Evolutionary conservation across 2,329 filamentous ascomycete genomes (phyloP).

Genomic region (Trichoderma simmonsii): DNA sequence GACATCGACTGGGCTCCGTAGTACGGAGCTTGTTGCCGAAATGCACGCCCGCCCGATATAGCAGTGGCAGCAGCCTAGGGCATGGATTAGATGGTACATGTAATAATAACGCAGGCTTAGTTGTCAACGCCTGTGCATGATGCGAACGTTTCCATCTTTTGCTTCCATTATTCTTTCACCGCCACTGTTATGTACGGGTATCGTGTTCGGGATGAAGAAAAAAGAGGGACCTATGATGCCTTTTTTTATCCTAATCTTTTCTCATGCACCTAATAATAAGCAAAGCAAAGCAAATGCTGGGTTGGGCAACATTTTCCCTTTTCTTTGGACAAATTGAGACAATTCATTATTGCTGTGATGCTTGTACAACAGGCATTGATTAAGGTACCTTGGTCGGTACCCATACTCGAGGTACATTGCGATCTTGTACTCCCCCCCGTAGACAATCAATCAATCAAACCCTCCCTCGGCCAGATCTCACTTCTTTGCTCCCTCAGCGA

Average conservation of each 20-base stretch:
- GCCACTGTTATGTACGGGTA: not conserved
- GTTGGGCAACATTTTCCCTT: not conserved
- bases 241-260: not conserved
- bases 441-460: not conserved
- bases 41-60: not conserved
- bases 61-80: not conserved
- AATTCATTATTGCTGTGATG: not conserved
- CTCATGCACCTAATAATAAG: not conserved
- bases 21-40: not conserved
- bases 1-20: not conserved
- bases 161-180: constrained; percentile 1
- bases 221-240: not conserved
- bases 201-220: not conserved
- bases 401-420: not conserved
- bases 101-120: not conserved
- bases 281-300: not conserved
- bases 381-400: not conserved
- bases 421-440: not conserved
- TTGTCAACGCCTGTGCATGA: constrained; percentile 15
- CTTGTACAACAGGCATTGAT: not conserved
- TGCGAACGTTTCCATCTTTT: not conserved
- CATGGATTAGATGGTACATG: not conserved
- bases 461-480: constrained; percentile 9
- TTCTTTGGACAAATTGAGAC: not conserved
- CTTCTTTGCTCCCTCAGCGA: not conserved